A percentile compares a stretch with the other conserved stretches of the same genome.
phyloP scores from a whole-genome alignment of 1,139 yeast genomes.

The Yamadazyma diospyri region DNA sequence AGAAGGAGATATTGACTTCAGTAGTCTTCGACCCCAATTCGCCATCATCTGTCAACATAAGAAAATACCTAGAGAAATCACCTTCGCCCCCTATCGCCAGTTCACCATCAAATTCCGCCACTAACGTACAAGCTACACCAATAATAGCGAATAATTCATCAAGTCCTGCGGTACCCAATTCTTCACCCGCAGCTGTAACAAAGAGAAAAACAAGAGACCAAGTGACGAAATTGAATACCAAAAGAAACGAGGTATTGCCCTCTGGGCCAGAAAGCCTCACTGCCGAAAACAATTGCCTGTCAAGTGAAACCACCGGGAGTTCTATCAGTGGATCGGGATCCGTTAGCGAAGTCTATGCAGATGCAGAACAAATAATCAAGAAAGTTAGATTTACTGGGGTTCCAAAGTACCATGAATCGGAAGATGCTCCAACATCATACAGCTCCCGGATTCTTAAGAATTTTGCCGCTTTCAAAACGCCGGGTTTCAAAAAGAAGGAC shows the following conservation, averaged over 20 bases:
- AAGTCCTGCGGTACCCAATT: not conserved
- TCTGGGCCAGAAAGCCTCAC: slow-evolving; percentile 3
- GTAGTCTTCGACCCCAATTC: slow-evolving; percentile 42
- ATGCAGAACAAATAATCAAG: slow-evolving; percentile 21
- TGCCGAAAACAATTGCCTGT: not conserved
- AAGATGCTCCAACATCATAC: slow-evolving; percentile 53
- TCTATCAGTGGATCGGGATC: not conserved
- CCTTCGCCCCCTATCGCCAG: slow-evolving; percentile 6
- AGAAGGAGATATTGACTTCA: slow-evolving; percentile 31
- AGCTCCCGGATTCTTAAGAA: slow-evolving; percentile 45
- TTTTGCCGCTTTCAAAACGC: slow-evolving; percentile 38
- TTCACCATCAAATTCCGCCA: not conserved
- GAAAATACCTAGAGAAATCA: slow-evolving; percentile 17
- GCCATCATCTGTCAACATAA: slow-evolving; percentile 25
- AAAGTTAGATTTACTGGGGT: slow-evolving; percentile 54
- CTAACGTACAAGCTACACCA: not conserved
- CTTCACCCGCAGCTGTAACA: slow-evolving; percentile 9
- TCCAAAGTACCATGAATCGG: slow-evolving; percentile 48
- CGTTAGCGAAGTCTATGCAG: slow-evolving; percentile 6
- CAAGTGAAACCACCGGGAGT: not conserved
- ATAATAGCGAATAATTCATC: not conserved
- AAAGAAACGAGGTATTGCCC: slow-evolving; percentile 24
- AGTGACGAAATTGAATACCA: slow-evolving; percentile 33
- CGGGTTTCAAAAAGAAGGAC: slow-evolving; percentile 39
- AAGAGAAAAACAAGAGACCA: slow-evolving; percentile 24